Conservation (phyloP, 805 yeast genomes). For the Kuraishia piskuri region DNA sequence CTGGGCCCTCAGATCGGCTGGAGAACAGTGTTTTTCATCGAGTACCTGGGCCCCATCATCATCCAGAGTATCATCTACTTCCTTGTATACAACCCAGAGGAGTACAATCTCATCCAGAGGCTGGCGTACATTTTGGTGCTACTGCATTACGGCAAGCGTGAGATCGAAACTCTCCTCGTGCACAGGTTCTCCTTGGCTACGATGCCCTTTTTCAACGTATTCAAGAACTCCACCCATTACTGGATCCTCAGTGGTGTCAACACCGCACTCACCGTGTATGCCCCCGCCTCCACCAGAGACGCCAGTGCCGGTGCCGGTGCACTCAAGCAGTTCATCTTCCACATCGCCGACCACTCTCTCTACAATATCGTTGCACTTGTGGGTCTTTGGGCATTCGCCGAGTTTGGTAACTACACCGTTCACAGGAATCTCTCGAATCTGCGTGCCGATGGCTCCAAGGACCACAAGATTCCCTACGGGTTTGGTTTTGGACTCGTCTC, state of each 20-base stretch:
- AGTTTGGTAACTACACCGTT: slow-evolving; percentile 62
- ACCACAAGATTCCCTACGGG: slow-evolving; percentile 69
- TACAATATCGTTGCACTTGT: slow-evolving; percentile 24
- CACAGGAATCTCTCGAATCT: slow-evolving; percentile 60
- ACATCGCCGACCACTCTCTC: slow-evolving; percentile 32
- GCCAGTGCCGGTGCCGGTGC: slow-evolving; percentile 9
- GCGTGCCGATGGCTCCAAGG: slow-evolving; percentile 47
- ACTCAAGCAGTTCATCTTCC: slow-evolving; percentile 26
- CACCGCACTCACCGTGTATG: slow-evolving; percentile 23
- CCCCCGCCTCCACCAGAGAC: slow-evolving; percentile 12
- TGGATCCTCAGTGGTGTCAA: slow-evolving; percentile 80
- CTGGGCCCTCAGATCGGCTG: slow-evolving; percentile 90
- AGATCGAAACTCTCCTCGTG: slow-evolving; percentile 74
- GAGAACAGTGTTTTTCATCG: slow-evolving; percentile 83
- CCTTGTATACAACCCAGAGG: slow-evolving; percentile 25
- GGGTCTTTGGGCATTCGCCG: slow-evolving; percentile 47
- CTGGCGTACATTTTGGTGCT: slow-evolving; percentile 47
- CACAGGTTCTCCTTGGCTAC: slow-evolving; percentile 85
- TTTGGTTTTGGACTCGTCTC: slow-evolving; percentile 75
- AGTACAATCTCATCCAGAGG: slow-evolving; percentile 43
- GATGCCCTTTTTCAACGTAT: slow-evolving; percentile 83
- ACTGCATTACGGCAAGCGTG: slow-evolving; percentile 82
- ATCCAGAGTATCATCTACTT: slow-evolving; percentile 66
- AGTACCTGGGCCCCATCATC: slow-evolving; percentile 83
- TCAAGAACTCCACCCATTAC: slow-evolving; percentile 86